Conservation (phyloP, 176 grass and related monocot species). For the Carex scoparia region DNA sequence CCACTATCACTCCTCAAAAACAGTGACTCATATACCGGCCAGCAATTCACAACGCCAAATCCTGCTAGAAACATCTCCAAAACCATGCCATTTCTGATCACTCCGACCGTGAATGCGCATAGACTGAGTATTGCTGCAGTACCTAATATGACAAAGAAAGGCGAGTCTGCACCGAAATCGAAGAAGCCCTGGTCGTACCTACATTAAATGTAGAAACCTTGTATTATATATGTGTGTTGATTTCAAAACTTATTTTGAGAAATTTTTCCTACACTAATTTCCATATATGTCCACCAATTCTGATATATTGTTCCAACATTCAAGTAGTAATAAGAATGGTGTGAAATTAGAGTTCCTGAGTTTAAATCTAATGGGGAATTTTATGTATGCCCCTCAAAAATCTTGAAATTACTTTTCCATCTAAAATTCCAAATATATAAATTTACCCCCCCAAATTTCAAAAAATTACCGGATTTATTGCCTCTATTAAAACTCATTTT, state of each 20-base stretch:
- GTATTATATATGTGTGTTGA: not conserved
- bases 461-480: no score
- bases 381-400: no score
- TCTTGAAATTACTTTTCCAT: no score
- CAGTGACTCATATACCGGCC: slow-evolving; percentile 39
- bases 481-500: no score
- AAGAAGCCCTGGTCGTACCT: slow-evolving; percentile 31
- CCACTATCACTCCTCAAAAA: slow-evolving; percentile 36
- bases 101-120: slow-evolving; percentile 20
- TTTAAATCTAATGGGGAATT: no score
- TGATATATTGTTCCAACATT: no score
- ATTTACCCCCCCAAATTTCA: no score
- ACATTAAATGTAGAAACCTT: not conserved
- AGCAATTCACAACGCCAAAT: slow-evolving; percentile 31
- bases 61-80: slow-evolving; percentile 34
- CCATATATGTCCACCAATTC: no score
- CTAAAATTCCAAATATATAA: no score
- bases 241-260: not conserved
- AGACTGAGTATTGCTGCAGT: slow-evolving; percentile 22
- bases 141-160: slow-evolving; percentile 30
- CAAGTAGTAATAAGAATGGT: no score
- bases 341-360: no score
- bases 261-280: no score
- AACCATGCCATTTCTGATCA: slow-evolving; percentile 28
- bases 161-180: slow-evolving; percentile 32